Evolutionary conservation across 1,284 basidiomycete species (phyloP).

Genomic region (Gomphus sp.): DNA sequence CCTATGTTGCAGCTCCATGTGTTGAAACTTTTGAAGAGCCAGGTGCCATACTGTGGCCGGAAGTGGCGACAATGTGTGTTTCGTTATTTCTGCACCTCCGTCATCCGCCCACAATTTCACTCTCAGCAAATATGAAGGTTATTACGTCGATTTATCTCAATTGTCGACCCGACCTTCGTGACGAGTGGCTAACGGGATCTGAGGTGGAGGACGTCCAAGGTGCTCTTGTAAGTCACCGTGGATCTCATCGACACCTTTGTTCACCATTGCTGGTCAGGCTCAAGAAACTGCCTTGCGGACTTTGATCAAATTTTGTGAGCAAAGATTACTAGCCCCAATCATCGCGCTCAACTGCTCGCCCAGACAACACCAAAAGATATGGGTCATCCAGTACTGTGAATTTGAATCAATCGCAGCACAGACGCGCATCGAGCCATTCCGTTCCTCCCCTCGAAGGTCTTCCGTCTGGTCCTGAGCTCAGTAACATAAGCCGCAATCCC

Average conservation of each 20-base stretch:
- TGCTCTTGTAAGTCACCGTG: slow-evolving; percentile 45
- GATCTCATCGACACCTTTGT: slow-evolving; percentile 1
- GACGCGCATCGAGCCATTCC: slow-evolving; percentile 71
- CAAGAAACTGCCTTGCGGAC: slow-evolving; percentile 96
- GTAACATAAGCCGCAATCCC: slow-evolving; percentile 56
- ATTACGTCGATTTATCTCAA: slow-evolving; percentile 98
- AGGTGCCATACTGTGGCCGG: slow-evolving; percentile 96
- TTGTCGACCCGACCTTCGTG: slow-evolving; percentile 90
- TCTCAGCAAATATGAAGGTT: slow-evolving; percentile 96
- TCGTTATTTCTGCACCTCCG: neutral
- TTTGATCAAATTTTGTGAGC: slow-evolving; percentile 89
- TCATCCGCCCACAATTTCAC: slow-evolving; percentile 2
- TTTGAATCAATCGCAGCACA: slow-evolving; percentile 44
- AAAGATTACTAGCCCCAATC: neutral
- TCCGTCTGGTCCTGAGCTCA: slow-evolving; percentile 64
- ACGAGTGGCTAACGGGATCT: slow-evolving; percentile 94
- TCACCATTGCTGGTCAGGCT: slow-evolving; percentile 38
- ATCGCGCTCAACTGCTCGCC: slow-evolving; percentile 1
- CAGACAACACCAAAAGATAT: slow-evolving; percentile 76
- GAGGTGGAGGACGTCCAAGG: slow-evolving; percentile 89
- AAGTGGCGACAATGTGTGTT: slow-evolving; percentile 93
- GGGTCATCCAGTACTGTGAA: slow-evolving; percentile 53
- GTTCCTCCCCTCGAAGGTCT: slow-evolving; percentile 63
- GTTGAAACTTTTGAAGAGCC: slow-evolving; percentile 97
- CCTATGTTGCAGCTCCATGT: slow-evolving; percentile 92